Base-by-base conservation (phyloP, 169 alveolate genomes). In the Amoebophrya sp. region DNA sequence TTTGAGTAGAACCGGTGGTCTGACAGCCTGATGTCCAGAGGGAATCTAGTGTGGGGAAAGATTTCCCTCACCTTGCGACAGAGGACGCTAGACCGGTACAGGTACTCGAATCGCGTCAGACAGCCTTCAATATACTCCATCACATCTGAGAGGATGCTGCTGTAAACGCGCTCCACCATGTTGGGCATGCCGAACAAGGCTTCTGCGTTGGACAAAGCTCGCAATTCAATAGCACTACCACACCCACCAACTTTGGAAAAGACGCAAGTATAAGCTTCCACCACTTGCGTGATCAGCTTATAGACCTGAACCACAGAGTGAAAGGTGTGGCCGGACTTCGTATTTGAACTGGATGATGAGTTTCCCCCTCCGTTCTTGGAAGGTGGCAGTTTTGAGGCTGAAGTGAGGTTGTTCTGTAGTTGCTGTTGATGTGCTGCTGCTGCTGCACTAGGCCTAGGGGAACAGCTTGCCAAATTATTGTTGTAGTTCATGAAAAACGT, bases 51-150 rank as follows among this genome's bases (percentile, higher is more conserved):
- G 83, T 65, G n/a, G 36, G 83, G 83, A 36, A 65, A 65, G 38
- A 65, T 29, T 36, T 65, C 83, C 83, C 39, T 26, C 33, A 65
- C 83, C 83, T 65, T 65, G 38, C n/a, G 18, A 36, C 83, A 65
- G 38, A 65, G 26, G 2, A 65, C 83, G 36, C 39, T 26, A 6
- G 83, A 65, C 83, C n/a, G 18, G 83, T 26, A 65, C 2, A 65
- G 83, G 83, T 65, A 65, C 83, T 65, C 83, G 83, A 65, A 65
- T 6, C 83, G 83, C 39, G 18, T 65, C 83, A 65, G 83, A 26
- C 83, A 65, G 33, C 83, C 83, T 18, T 65, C 83, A 6, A 65
- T 36, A 36, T 65, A 65, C 83, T 65, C 83, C 83, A 65, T 1
- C 33, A 65, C 83, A 36, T 65, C 83, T 29, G 83, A 65, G 38